Evolutionary conservation across 1,284 basidiomycete species (phyloP), one percentile per base, ranked within the genome.

Genomic region (Abortiporus biennis): DNA sequence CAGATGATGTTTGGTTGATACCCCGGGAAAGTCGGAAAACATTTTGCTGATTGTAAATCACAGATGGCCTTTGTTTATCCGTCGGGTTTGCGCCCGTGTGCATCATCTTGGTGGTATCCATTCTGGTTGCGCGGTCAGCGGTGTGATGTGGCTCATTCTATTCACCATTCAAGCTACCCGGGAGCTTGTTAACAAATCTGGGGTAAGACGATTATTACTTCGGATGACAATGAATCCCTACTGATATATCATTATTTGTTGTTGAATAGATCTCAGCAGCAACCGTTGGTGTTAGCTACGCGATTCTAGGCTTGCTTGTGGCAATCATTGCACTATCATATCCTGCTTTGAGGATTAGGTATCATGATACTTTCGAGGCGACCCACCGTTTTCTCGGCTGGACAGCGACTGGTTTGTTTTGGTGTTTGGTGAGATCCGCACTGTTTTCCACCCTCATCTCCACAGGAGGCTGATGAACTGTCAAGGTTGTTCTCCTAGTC

Each of bases 71-170:
- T 57, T 79, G 31, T 59, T 62, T 40, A 70, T 78, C 43, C 69
- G 76, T 29, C 64, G 69, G 11, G 58, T 73, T 21, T 67, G 69
- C 47, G 76, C 72, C 31, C 62, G 74, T 33, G 74, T 78, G 1
- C 77, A 77, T 47, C 69, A 73, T 38, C 74, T 78, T 40, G 75
- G 74, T 16, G 75, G 76, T 15, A 52, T 78, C 19, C 77, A 79
- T 52, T 76, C 74, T 2, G 76, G 76, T 24, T 66, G 65, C 47
- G 75, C 69, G 5, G 65, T 72, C 19, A 73, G 74, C 11, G 74
- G 72, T 3, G 61, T 71, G 1, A 53, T 76, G 2, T 80, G 76
- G 77, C 55, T 77, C 19, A 56, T 68, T 24, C 60, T 71, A 9
- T 72, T 73, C 51, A 65, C 72, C 23, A 71, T 58, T 13, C 67